Conservation (phyloP, 108 stramenopile genomes). For the Skeletonema tropicum region DNA sequence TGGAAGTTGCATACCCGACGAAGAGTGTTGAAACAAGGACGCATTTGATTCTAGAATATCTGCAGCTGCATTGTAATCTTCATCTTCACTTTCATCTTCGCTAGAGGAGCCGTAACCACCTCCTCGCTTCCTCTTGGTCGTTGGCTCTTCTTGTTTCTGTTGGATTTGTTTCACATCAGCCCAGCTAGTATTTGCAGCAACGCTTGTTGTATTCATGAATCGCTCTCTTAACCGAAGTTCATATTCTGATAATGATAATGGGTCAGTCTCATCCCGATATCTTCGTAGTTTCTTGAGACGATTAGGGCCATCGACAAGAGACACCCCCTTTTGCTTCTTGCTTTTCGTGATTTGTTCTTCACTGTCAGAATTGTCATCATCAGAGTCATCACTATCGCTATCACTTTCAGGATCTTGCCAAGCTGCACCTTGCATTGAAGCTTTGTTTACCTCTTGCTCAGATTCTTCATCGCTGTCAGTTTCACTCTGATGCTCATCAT, state of each 20-base stretch:
- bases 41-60: slow-evolving; percentile 48
- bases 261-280: slow-evolving; percentile 55
- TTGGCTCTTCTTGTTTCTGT: slow-evolving; percentile 19
- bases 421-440: slow-evolving; percentile 38
- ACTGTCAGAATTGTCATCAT: slow-evolving; percentile 44
- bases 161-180: slow-evolving; percentile 42
- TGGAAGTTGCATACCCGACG: slow-evolving; percentile 48
- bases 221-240: slow-evolving; percentile 74
- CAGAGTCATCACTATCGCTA: slow-evolving; percentile 15
- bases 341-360: slow-evolving; percentile 25
- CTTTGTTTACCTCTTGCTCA: slow-evolving; percentile 26
- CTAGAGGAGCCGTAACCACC: slow-evolving; percentile 10
- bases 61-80: slow-evolving; percentile 21
- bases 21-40: slow-evolving; percentile 32
- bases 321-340: slow-evolving; percentile 18
- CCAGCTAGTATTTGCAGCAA: slow-evolving; percentile 76
- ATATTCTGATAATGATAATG: slow-evolving; percentile 61
- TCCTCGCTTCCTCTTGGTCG: slow-evolving; percentile 18
- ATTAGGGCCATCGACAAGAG: slow-evolving; percentile 46
- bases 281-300: slow-evolving; percentile 74
- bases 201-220: slow-evolving; percentile 61
- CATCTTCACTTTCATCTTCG: slow-evolving; percentile 48
- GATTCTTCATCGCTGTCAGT: slow-evolving; percentile 25
- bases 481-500: slow-evolving; percentile 15
- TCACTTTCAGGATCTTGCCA: slow-evolving; percentile 39